Conservation (phyloP, 1,284 basidiomycete species). For the Neotropicomus parvogracilis region DNA sequence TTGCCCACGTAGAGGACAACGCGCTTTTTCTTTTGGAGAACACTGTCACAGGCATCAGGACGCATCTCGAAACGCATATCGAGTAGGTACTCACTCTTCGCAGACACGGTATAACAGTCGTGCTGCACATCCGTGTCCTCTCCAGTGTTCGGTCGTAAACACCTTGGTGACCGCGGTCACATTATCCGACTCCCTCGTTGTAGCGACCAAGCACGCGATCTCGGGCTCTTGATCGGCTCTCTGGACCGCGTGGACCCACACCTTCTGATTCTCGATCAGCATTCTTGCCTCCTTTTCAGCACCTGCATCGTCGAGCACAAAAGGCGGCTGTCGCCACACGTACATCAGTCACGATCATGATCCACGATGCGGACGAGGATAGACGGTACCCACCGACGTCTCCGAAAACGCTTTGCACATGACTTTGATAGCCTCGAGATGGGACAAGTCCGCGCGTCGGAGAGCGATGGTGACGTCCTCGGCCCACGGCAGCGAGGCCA, state of each 20-base stretch:
- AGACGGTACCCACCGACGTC: conserved; percentile 49
- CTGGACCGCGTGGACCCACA: conserved; percentile 58
- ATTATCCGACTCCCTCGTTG: conserved; percentile 40
- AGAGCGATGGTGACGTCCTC: conserved; percentile 35
- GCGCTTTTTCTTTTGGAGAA: conserved; percentile 36
- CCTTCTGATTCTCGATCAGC: conserved; percentile 45
- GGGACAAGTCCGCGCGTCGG: conserved; percentile 42
- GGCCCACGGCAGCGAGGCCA: conserved; percentile 3
- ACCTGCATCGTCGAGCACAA: conserved; percentile 40
- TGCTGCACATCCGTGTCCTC: conserved; percentile 42
- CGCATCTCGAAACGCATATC: neutral
- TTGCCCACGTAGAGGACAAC: conserved; percentile 52
- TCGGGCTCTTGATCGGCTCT: conserved; percentile 25
- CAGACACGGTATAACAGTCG: conserved; percentile 44
- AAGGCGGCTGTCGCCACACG: conserved; percentile 46
- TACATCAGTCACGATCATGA: neutral
- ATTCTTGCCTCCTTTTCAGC: conserved; percentile 50
- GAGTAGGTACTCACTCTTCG: conserved; percentile 32
- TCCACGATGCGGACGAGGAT: no score
- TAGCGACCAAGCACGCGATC: conserved; percentile 64
- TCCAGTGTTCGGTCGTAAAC: conserved; percentile 41
- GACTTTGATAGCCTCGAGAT: conserved; percentile 41
- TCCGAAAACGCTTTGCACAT: conserved; percentile 56
- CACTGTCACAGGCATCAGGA: conserved; percentile 10
- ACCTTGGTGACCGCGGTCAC: conserved; percentile 52